Evolutionary conservation across 441 rosid species (phyloP), one percentile per base, ranked within the genome.

Genomic region (Erysimum cheiri): DNA sequence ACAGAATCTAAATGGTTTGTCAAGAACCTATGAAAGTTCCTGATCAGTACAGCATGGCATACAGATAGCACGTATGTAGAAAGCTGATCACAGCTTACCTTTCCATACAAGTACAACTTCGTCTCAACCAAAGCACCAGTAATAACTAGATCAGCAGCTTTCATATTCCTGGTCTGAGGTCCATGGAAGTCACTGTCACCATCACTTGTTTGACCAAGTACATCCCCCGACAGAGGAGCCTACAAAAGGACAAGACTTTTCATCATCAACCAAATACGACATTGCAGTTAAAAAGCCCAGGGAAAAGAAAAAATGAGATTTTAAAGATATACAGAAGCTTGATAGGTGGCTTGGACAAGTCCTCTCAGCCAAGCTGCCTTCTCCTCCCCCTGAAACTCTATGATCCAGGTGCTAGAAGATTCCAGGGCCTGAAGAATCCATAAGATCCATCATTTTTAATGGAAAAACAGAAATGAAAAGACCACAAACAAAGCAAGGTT

Each of bases 351-450:
- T 81, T 81, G 96, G 61, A 86, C 64, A 67, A 96, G 97, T 80
- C 89, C 91, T 78, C 87, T 93, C 74, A 88, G 77, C 99, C 99
- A 96, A 66, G 81, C 80, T 40, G 79, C 75, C 82, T 93, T 96
- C 69, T 86, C 94, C 74, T 87, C 91, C 77, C 83, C 81, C 62
- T 54, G 86, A 81, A 93, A 91, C 80, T 88, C 97, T 69, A 96
- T 81, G 65, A 96, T 84, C 98, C 96, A 93, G 64, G 97, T 96
- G 78, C 88, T 85, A 73, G 98, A 89, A 61, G 92, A 85, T 81
- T 96, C 99, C 82, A 96, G 72, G 60, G 96, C 98, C 99, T 96
- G 80, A 43, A 79, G 69, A 74, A 43, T 69, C 49, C 61, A 40
- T 26, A 60, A 39, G 36, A 75, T 41, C 39, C 44, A 67, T 53